Percentiles rank a stretch among this genome's conserved stretches.
Conservation (phyloP, 2,329 filamentous ascomycete genomes). For the Emericellopsis atlantica region DNA sequence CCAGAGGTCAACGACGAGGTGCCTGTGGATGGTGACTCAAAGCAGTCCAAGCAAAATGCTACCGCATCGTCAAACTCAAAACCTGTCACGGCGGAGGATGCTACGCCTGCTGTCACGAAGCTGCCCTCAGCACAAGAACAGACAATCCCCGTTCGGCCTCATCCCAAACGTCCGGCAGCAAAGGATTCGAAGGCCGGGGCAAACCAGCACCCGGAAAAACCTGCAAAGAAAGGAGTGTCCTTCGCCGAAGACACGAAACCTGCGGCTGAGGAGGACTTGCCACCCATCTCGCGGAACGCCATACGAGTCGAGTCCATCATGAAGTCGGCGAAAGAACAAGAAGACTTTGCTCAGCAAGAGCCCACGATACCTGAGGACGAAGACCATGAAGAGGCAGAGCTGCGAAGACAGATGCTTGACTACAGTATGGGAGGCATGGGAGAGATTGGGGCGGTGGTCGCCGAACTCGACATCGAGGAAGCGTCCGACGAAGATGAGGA, state of each 20-base stretch:
- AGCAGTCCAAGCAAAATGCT: not conserved
- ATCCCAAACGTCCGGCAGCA: not conserved
- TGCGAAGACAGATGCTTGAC: slow-evolving; percentile 80
- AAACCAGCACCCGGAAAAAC: not conserved
- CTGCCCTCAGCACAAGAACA: not conserved
- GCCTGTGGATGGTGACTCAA: not conserved
- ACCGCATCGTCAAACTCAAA: too few relatives aligned
- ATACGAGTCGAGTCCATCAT: slow-evolving; percentile 43
- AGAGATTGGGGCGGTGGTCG: slow-evolving; percentile 84
- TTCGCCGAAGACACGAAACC: slow-evolving; percentile 50
- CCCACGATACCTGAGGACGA: slow-evolving; percentile 60
- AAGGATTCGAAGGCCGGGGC: not conserved
- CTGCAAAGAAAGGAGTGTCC: slow-evolving; percentile 43
- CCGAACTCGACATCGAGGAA: slow-evolving; percentile 77
- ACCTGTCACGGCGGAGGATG: not conserved
- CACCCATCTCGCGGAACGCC: slow-evolving; percentile 24
- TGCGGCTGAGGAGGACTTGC: slow-evolving; percentile 18
- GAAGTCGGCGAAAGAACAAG: slow-evolving; percentile 40
- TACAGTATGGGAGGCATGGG: slow-evolving; percentile 76
- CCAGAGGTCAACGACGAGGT: slow-evolving; percentile 7
- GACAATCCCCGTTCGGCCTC: not conserved
- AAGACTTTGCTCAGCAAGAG: slow-evolving; percentile 28
- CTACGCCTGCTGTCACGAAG: not conserved
- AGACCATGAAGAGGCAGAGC: slow-evolving; percentile 62
- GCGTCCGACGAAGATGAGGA: slow-evolving; percentile 40